Percentiles rank a stretch among this genome's conserved stretches.
Evolutionary conservation across 768 basidiomycete genomes (phyloP).

Genomic region (Mycena alexandri): DNA sequence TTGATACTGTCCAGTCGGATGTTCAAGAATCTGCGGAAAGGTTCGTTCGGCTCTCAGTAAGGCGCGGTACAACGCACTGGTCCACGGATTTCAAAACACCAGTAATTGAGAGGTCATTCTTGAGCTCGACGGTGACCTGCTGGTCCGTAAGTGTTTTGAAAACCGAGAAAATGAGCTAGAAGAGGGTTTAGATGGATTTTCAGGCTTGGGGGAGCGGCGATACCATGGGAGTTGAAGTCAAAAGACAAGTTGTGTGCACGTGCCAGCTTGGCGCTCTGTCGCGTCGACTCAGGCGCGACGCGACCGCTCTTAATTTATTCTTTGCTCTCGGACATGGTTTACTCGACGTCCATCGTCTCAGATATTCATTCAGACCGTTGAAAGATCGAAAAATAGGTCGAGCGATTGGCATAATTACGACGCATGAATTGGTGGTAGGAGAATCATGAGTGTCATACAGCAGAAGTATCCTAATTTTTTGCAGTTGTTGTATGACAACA

Average conservation of each 20-base stretch:
- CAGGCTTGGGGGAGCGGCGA: not conserved
- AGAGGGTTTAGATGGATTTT: slow-evolving; percentile 27
- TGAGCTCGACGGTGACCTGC: slow-evolving; percentile 95
- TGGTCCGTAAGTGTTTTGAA: slow-evolving; percentile 99
- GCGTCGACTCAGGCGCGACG: slow-evolving; percentile 9
- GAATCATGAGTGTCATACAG: slow-evolving; percentile 36
- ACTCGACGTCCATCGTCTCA: no score
- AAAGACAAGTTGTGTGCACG: not conserved
- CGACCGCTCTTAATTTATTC: not conserved
- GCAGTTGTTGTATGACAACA: slow-evolving; percentile 26
- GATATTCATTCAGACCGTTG: no score
- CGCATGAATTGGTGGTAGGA: slow-evolving; percentile 22
- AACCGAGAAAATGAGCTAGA: slow-evolving; percentile 93
- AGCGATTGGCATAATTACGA: slow-evolving; percentile 23
- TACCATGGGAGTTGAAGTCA: slow-evolving; percentile 30
- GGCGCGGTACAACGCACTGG: slow-evolving; percentile 72
- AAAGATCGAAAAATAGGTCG: no score
- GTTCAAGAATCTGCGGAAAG: slow-evolving; percentile 81
- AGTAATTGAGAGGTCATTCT: slow-evolving; percentile 98
- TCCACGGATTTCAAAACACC: slow-evolving; percentile 97
- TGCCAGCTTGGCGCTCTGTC: slow-evolving; percentile 12
- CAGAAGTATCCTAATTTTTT: slow-evolving; percentile 36
- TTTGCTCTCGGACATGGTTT: no score
- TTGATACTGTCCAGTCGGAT: slow-evolving; percentile 96
- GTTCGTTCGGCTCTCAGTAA: slow-evolving; percentile 25